phyloP scores from a whole-genome alignment of 352 stramenopile species.

The Globisporangium perplexum region DNA sequence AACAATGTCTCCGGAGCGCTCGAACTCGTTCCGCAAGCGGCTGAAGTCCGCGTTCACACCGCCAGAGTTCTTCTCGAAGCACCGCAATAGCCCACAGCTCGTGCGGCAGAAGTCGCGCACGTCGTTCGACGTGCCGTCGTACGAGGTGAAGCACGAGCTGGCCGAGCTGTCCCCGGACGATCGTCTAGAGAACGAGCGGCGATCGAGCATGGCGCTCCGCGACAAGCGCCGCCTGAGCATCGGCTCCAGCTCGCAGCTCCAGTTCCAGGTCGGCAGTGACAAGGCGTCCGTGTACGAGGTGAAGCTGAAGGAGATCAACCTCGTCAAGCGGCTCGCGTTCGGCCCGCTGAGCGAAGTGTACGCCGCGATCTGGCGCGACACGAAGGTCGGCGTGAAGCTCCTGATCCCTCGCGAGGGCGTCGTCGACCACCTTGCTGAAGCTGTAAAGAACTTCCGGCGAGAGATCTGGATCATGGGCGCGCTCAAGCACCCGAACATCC shows the following conservation, averaged over 20 bases:
- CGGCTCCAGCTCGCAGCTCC: slow-evolving; percentile 43
- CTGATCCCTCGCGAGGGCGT: slow-evolving; percentile 67
- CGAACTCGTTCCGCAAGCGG: slow-evolving; percentile 18
- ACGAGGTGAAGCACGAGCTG: slow-evolving; percentile 46
- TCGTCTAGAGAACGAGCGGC: slow-evolving; percentile 55
- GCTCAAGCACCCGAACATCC: slow-evolving; percentile 66
- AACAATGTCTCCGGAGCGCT: background rate
- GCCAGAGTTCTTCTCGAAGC: slow-evolving; percentile 2
- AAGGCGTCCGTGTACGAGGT: slow-evolving; percentile 73
- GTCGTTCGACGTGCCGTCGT: slow-evolving; percentile 57
- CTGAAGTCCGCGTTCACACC: slow-evolving; percentile 3
- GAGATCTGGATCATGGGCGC: slow-evolving; percentile 81
- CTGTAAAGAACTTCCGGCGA: slow-evolving; percentile 71
- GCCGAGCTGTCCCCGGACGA: slow-evolving; percentile 46
- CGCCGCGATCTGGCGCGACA: slow-evolving; percentile 69
- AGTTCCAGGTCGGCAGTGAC: slow-evolving; percentile 69
- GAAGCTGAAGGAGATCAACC: slow-evolving; percentile 67
- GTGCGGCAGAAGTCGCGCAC: slow-evolving; percentile 19
- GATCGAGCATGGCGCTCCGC: slow-evolving; percentile 42
- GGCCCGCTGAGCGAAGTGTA: slow-evolving; percentile 71
- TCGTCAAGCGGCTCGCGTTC: slow-evolving; percentile 70
- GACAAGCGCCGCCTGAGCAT: slow-evolving; percentile 62
- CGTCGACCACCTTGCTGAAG: slow-evolving; percentile 62
- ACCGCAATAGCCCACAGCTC: slow-evolving; percentile 1
- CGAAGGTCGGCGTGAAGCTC: slow-evolving; percentile 71